Evolutionary conservation across 768 basidiomycete genomes (phyloP).

Genomic region (Ephemerocybe angulata): DNA sequence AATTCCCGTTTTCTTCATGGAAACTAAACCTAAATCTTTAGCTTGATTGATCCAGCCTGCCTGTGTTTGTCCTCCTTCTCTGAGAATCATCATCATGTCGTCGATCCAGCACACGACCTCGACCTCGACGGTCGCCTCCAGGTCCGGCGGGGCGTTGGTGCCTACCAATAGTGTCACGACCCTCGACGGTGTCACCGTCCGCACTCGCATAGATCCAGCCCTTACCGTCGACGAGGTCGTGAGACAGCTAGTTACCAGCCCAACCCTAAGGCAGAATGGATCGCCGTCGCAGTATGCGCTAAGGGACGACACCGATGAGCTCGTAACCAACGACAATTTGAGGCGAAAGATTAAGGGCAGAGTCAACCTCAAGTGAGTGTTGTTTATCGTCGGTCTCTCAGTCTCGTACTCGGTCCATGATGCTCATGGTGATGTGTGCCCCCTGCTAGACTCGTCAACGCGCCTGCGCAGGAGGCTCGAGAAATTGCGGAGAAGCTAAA

Average conservation of each 20-base stretch:
- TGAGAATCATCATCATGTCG: background rate
- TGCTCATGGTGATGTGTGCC: constrained; percentile 6
- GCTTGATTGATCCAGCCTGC: too few relatives aligned
- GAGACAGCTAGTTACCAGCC: constrained; percentile 74
- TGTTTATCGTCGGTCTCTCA: constrained; percentile 3
- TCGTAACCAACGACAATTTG: constrained; percentile 86
- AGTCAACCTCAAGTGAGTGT: constrained; percentile 67
- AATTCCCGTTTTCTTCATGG: background rate
- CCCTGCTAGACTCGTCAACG: constrained; percentile 63
- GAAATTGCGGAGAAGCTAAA: constrained; percentile 71
- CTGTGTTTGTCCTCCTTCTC: too few relatives aligned
- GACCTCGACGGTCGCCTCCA: background rate
- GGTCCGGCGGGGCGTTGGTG: constrained; percentile 43
- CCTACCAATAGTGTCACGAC: constrained; percentile 86
- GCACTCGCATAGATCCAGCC: constrained; percentile 81
- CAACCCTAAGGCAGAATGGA: constrained; percentile 66
- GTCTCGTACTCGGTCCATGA: too few relatives aligned
- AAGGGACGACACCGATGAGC: constrained; percentile 76
- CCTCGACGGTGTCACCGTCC: constrained; percentile 67
- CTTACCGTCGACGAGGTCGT: constrained; percentile 83
- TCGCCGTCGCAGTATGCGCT: constrained; percentile 70
- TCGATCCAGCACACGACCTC: background rate
- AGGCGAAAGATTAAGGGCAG: constrained; percentile 77
- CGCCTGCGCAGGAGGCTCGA: constrained; percentile 74
- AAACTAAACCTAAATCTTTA: background rate